Base-by-base conservation (phyloP, 2,329 filamentous ascomycete species). In the Ascochyta fabae region DNA sequence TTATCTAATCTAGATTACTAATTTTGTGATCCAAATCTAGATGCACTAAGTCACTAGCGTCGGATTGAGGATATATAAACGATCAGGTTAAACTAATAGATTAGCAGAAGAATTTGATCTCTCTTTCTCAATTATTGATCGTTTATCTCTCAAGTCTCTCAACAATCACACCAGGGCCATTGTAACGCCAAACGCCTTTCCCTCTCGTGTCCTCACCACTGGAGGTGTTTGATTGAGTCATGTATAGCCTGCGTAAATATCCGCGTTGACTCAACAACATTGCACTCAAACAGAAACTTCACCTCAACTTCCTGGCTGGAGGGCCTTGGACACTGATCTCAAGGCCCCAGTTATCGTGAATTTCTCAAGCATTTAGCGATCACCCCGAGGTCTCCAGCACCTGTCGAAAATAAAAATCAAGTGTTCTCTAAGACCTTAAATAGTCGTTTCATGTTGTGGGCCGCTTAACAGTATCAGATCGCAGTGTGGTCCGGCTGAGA, bases 371-470 rank as follows among this genome's bases (percentile, higher is more conserved):
- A 3, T 31, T 12, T 6, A 15, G 6, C 6, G 4, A 31, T 6
- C 12, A 31, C 13, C 29, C 27, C 12, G 10, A 13, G 12, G 12
- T 12, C 12, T 12, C 13, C 10, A 6, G 12, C 5, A 4, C 12
- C 29, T 31, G 29, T 13, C 9, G 2, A 29, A 29, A 31, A 4
- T 15, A 31, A 31, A 5, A 31, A 5, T 5, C 12, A 31, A 13
- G 29, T 15, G 12, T 24, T 6, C 26, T 27, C 19, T 16, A 41
- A 15, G 29, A 31, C 27, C 24, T 26, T 3, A 12, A 16, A 38
- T 38, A 41, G n/a, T 9, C 33, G 47, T 56, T 56, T 56, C 53
- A 43, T 19, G 15, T n/a, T 15, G 42, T 51, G 36, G 53, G 29
- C 26, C 26, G 42, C 47, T 47, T 47, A n/a, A 36, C 23, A 22